A percentile compares a stretch with the other conserved stretches of the same genome.
phyloP scores from a whole-genome alignment of 2,329 filamentous ascomycete genomes.

The Aphanoascus verrucosus region DNA sequence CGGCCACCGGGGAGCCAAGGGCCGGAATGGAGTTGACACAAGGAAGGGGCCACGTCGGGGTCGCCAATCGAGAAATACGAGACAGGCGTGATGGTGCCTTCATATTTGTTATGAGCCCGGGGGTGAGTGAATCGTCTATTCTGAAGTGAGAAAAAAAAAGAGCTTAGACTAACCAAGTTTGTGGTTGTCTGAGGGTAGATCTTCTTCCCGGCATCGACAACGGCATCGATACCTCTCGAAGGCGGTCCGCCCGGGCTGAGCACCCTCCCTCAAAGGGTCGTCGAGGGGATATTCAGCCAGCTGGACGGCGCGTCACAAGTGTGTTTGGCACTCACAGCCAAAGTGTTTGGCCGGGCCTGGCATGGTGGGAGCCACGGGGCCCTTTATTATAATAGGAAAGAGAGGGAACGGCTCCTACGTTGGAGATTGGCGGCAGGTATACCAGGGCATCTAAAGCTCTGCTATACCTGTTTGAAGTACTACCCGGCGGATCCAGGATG shows the following conservation, averaged over 20 bases:
- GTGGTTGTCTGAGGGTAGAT: neutral
- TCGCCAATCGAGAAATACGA: neutral
- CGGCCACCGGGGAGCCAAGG: neutral
- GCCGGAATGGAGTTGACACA: neutral
- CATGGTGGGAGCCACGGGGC: neutral
- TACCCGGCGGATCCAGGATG: constrained; percentile 8
- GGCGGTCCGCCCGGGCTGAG: neutral
- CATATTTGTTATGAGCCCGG: constrained; percentile 2
- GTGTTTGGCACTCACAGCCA: constrained; percentile 12
- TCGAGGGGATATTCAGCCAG: constrained; percentile 12
- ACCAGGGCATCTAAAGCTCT: constrained; percentile 4
- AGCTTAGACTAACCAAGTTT: neutral
- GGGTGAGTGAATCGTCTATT: neutral
- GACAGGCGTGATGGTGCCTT: neutral
- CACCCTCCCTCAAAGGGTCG: constrained; percentile 5
- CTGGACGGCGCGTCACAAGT: constrained; percentile 10
- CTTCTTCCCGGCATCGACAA: neutral
- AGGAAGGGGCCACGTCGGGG: neutral
- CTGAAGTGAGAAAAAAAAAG: neutral
- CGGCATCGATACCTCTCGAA: neutral
- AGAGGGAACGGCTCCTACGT: constrained; percentile 10
- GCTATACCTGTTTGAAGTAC: constrained; percentile 13
- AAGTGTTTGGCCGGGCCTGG: constrained; percentile 8
- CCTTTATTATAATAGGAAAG: constrained; percentile 8
- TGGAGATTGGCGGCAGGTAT: constrained; percentile 13